Base-by-base conservation (phyloP, 768 basidiomycete species). In the Leccinum disarticulatum region DNA sequence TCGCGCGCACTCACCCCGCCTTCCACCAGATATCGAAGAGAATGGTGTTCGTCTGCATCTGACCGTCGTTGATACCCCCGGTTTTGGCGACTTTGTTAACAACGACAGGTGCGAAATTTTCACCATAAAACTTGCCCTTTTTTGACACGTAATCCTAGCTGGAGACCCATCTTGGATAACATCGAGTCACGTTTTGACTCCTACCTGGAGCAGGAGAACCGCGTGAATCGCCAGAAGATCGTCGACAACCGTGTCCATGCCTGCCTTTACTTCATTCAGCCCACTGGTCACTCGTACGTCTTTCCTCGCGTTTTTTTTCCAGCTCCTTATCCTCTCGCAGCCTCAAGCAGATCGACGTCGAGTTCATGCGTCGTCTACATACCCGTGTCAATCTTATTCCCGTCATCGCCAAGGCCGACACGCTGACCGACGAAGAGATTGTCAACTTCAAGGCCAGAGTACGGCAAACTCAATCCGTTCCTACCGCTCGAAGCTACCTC, bases 61-160 rank as follows among this genome's bases (percentile, higher is more conserved):
- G 58, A 98, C 95, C n/a, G 96, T 99, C 62, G 22, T 22, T 22
- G 22, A 22, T 22, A 22, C 22, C 22, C 97, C 97, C 58, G 97
- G 97, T 35, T 99, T 98, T 70, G 97, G 97, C 61, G 97, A 99
- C 75, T 98, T 97, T 75, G 95, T 98, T 72, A 98, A 99, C 82
- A 99, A 97, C 67, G 94, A 97, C 71, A 95, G 95, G 94, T 93
- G 63, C 64, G 77, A 64, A 41, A 11, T 52, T 55, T 63, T 47
- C 54, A 17, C 25, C 66, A 53, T 25, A 43, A 19, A 41, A 30
- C 22, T 35, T 54, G 55, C 52, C 19, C 63, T 66, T 47, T 62
- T 19, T 62, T 65, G 33, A 64, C 68, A 64, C 58, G 38, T 58
- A 31, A 62, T 52, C 56, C 25, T 65, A 97, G 96, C 75, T 99